A percentile compares a stretch with the other conserved stretches of the same genome.
Conservation (phyloP, 371 early-diverging fungal species). For the Mortierella sp. region DNA sequence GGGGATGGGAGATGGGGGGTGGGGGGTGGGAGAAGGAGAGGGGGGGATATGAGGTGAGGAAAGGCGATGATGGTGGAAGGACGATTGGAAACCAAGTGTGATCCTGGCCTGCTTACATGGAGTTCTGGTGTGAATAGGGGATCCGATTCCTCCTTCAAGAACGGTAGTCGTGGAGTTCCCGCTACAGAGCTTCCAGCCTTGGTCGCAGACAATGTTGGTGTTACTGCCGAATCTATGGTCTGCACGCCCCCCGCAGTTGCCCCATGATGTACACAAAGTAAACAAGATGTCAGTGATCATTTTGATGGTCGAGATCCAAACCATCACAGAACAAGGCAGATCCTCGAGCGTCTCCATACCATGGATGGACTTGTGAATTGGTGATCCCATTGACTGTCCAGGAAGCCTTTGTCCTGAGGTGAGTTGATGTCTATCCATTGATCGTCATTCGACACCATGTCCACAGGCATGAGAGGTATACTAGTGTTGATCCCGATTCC, state of each 20-base stretch:
- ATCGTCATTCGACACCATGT: slow-evolving; percentile 28
- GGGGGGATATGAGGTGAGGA: too few species aligned
- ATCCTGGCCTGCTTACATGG: slow-evolving; percentile 17
- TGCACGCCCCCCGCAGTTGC: slow-evolving; percentile 8
- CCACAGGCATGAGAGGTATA: slow-evolving; percentile 16
- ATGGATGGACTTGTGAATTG: slow-evolving; percentile 12
- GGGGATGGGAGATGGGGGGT: too few species aligned
- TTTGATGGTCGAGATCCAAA: too few species aligned
- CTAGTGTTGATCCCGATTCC: slow-evolving; percentile 22
- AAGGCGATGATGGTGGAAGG: too few species aligned
- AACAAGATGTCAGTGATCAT: too few species aligned
- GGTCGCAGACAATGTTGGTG: slow-evolving; percentile 12
- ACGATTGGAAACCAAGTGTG: too few species aligned
- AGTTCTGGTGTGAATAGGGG: slow-evolving; percentile 42
- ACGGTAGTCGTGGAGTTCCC: slow-evolving; percentile 22
- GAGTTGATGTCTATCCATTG: slow-evolving; percentile 48
- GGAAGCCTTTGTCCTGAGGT: slow-evolving; percentile 21
- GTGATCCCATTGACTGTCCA: slow-evolving; percentile 32
- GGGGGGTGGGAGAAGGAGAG: too few species aligned
- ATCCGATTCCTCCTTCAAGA: slow-evolving; percentile 32
- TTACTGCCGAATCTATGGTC: slow-evolving; percentile 30
- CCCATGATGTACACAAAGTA: too few species aligned
- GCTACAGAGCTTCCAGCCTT: slow-evolving; percentile 8
- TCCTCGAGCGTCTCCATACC: slow-evolving; percentile 11
- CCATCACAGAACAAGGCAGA: too few species aligned